phyloP scores from a whole-genome alignment of 345 rosid genomes.

The Geranium rotundifolium region DNA sequence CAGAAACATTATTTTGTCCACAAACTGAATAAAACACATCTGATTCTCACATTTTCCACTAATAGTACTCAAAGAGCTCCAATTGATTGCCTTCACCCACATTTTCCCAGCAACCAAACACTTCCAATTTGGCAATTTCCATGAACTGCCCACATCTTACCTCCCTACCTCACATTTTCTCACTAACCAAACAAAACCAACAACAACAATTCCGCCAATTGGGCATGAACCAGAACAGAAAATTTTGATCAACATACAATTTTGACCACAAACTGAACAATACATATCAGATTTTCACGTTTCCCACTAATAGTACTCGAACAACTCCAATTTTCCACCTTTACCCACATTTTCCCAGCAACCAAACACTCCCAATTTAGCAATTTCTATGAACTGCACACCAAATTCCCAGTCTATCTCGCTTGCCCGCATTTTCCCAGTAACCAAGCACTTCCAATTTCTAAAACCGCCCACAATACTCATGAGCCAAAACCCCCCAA shows the following conservation, averaged over 20 bases:
- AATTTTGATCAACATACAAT: too few species aligned
- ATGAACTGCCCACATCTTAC: not conserved
- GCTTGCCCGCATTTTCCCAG: not conserved
- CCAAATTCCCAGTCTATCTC: too few species aligned
- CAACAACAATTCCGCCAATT: too few species aligned
- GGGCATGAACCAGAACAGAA: too few species aligned
- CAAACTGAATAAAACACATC: not conserved
- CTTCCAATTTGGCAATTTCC: not conserved
- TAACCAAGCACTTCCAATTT: not conserved
- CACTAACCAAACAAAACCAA: too few species aligned
- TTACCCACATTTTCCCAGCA: not conserved
- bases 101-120: not conserved
- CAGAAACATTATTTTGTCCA: not conserved
- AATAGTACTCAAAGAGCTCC: not conserved
- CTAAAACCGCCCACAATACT: not conserved
- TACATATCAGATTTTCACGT: not conserved
- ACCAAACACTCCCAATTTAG: not conserved
- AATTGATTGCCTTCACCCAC: not conserved
- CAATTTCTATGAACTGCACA: not conserved
- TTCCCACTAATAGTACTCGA: not conserved
- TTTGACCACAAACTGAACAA: not conserved
- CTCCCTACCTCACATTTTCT: too few species aligned
- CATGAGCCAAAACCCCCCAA: not conserved
- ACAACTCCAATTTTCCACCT: not conserved
- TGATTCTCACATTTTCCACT: too few species aligned